Conservation (phyloP, 2,329 filamentous ascomycete species). For the Macrophomina tecta region DNA sequence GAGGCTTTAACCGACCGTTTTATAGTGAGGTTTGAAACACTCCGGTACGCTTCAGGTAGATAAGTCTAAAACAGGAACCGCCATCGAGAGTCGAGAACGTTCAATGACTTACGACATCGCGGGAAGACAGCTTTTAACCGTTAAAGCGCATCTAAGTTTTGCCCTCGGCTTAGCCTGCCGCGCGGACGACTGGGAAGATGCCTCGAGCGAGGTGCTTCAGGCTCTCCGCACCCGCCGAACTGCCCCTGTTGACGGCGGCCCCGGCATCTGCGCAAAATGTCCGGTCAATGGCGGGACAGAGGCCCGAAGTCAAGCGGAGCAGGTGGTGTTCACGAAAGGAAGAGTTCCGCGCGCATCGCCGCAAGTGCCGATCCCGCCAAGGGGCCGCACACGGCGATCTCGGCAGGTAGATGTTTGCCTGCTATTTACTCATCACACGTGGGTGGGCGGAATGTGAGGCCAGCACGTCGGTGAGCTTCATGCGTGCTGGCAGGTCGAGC, state of each 20-base stretch:
- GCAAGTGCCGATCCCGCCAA: constrained; percentile 1
- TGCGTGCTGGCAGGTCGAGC: not conserved
- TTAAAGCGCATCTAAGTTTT: not conserved
- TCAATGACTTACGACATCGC: not conserved
- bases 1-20: constrained; percentile 11
- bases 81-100: constrained; percentile 9
- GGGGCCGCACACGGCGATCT: constrained; percentile 9
- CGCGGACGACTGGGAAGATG: not conserved
- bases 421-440: constrained; percentile 9
- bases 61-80: not conserved
- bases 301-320: not conserved
- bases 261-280: not conserved
- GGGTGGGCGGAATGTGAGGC: constrained; percentile 4
- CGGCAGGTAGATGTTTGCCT: not conserved
- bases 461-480: constrained; percentile 9
- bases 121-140: not conserved
- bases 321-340: no score
- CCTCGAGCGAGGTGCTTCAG: not conserved
- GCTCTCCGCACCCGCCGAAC: not conserved
- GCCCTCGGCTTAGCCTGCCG: not conserved
- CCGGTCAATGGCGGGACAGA: not conserved
- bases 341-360: not conserved
- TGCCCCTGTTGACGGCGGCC: no score
- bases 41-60: constrained; percentile 16
- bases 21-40: constrained; percentile 12